A percentile compares a stretch with the other conserved stretches of the same genome.
These are phyloP conservation scores for Lepraria neglecta DNA, from an alignment of 495 filamentous ascomycete species.

Conservation along the genomic window DNA sequence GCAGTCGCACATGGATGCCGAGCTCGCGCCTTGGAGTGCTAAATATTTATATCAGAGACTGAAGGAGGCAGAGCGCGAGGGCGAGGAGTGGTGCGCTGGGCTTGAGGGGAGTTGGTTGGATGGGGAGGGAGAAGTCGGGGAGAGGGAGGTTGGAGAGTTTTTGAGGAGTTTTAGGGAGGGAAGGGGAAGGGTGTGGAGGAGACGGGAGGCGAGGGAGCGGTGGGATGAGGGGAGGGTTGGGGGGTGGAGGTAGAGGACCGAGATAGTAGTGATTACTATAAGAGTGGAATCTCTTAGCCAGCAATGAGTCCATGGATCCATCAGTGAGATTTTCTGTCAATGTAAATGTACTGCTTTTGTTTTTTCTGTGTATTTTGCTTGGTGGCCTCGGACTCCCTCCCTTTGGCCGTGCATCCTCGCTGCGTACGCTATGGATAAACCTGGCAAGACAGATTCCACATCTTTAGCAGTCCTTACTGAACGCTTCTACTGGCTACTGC, in stretches of 20 bases:
- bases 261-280: no score
- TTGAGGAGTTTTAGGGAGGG: conserved; percentile 70
- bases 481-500: no score
- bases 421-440: no score
- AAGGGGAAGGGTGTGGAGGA: conserved; percentile 64
- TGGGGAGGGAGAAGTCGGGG: conserved; percentile 45
- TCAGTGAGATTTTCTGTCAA: no score
- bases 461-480: no score
- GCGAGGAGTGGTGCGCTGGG: conserved; percentile 71
- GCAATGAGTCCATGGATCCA: no score
- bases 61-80: conserved; percentile 66
- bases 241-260: conserved; percentile 66
- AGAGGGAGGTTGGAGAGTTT: conserved; percentile 79
- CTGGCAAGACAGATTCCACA: no score
- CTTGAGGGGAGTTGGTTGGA: conserved; percentile 90
- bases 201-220: conserved; percentile 75
- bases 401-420: no score
- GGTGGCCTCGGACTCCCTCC: no score
- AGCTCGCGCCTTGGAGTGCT: conserved; percentile 76
- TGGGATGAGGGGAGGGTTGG: conserved; percentile 95
- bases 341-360: no score
- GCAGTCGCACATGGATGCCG: conserved; percentile 79
- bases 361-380: no score
- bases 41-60: conserved; percentile 76
- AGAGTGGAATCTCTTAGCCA: no score